phyloP scores from a whole-genome alignment of 2,329 filamentous ascomycete species.

The Trichoderma afroharzianum region DNA sequence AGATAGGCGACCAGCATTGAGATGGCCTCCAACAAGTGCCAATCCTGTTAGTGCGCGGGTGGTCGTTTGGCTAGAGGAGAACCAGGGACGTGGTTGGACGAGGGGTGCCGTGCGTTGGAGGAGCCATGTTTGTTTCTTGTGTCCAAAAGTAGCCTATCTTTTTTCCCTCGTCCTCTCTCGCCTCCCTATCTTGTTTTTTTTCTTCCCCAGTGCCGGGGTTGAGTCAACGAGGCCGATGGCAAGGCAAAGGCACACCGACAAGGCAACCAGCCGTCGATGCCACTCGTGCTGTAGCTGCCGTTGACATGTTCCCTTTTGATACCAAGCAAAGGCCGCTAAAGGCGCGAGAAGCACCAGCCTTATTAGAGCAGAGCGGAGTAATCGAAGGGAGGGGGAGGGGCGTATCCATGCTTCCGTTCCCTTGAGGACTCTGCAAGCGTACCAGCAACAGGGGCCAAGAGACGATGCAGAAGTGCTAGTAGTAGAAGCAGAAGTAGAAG shows the following conservation, averaged over 20 bases:
- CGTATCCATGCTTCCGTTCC: constrained; percentile 3
- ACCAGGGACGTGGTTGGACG: constrained; percentile 10
- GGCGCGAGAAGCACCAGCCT: constrained; percentile 11
- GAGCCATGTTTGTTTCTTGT: constrained; percentile 15
- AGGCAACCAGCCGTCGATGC: neutral
- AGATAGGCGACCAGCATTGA: constrained; percentile 4
- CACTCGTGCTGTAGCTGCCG: neutral
- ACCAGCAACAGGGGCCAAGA: constrained; percentile 4
- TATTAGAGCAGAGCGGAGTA: constrained; percentile 15
- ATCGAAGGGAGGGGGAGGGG: neutral
- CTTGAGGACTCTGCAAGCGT: neutral
- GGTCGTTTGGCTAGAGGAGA: constrained; percentile 12
- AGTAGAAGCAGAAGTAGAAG: constrained; percentile 9
- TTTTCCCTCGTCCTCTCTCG: neutral
- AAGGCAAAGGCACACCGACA: neutral
- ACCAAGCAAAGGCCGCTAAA: neutral
- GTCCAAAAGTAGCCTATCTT: constrained; percentile 5
- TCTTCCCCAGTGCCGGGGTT: neutral
- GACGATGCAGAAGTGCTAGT: neutral
- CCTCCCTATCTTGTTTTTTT: neutral
- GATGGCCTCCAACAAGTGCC: constrained; percentile 14
- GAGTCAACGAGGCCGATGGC: neutral
- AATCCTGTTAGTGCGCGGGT: constrained; percentile 15
- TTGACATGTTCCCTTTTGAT: neutral
- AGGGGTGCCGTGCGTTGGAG: constrained; percentile 9